Conservation (phyloP, 192 early-diverging fungal species). For the Umbelopsis ramanniana region DNA sequence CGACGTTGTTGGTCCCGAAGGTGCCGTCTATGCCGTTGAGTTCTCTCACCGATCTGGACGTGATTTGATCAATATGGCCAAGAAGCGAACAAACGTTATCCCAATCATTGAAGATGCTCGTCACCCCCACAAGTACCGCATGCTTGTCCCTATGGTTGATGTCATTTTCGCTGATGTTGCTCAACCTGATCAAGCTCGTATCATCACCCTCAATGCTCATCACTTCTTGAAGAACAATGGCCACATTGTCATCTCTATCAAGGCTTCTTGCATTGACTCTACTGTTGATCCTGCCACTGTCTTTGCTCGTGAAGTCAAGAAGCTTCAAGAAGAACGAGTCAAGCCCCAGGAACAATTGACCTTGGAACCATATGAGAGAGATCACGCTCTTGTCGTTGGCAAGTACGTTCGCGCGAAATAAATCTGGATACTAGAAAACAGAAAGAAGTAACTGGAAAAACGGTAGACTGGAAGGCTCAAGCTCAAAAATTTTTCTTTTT, state of each 20-base stretch:
- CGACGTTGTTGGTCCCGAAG: conserved; percentile 94
- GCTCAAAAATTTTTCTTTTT: background rate
- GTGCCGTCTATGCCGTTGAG: conserved; percentile 98
- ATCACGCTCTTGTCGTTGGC: conserved; percentile 97
- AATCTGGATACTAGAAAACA: conserved; percentile 23
- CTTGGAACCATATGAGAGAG: conserved; percentile 97
- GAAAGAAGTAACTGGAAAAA: background rate
- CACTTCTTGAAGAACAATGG: conserved; percentile 97
- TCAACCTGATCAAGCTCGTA: conserved; percentile 99
- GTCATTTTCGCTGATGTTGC: conserved; percentile 99
- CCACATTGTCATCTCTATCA: conserved; percentile 99
- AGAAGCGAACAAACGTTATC: conserved; percentile 99
- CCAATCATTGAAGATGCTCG: conserved; percentile 99
- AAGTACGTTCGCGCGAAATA: conserved; percentile 73
- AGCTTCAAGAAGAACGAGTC: conserved; percentile 85
- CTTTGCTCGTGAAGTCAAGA: conserved; percentile 97
- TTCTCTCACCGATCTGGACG: conserved; percentile 99
- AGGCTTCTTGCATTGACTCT: conserved; percentile 99
- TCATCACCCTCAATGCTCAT: conserved; percentile 96
- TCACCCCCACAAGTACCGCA: conserved; percentile 99
- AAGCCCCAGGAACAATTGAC: conserved; percentile 97
- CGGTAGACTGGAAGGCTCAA: background rate
- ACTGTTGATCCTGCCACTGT: conserved; percentile 95
- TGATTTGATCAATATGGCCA: conserved; percentile 99
- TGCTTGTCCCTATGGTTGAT: conserved; percentile 98